Conservation (phyloP, 2,329 filamentous ascomycete genomes). For the Scedosporium minutisporum region DNA sequence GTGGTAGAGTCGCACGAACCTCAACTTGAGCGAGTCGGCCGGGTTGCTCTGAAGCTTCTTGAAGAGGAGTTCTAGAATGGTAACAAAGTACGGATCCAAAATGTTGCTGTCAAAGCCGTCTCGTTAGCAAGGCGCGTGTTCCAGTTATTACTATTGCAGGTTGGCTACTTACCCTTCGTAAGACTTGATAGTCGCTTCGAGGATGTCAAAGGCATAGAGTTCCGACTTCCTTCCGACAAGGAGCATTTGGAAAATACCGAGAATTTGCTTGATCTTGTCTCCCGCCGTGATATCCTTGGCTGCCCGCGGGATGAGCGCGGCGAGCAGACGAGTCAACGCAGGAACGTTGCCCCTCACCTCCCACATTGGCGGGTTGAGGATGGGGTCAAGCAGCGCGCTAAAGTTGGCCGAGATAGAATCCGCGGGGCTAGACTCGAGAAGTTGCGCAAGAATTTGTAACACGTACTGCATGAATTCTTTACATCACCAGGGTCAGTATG, state of each 20-base stretch:
- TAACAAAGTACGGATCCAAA: slow-evolving; percentile 67
- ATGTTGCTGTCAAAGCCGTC: slow-evolving; percentile 33
- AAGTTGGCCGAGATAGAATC: slow-evolving; percentile 74
- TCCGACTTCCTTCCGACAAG: slow-evolving; percentile 77
- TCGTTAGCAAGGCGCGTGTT: slow-evolving; percentile 15
- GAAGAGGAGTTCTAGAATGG: slow-evolving; percentile 74
- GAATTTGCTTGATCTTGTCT: slow-evolving; percentile 74
- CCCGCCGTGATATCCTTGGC: slow-evolving; percentile 62
- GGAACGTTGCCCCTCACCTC: slow-evolving; percentile 89
- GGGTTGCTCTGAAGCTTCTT: slow-evolving; percentile 59
- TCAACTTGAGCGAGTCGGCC: slow-evolving; percentile 71
- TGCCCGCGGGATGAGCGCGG: slow-evolving; percentile 73
- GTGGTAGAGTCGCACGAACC: slow-evolving; percentile 92
- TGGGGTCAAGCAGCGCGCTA: slow-evolving; percentile 64
- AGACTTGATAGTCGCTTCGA: slow-evolving; percentile 68
- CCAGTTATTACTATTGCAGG: background rate
- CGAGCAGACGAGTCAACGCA: slow-evolving; percentile 74
- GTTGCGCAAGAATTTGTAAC: slow-evolving; percentile 86
- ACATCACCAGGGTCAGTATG: background rate
- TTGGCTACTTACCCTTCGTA: slow-evolving; percentile 55
- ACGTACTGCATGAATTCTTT: slow-evolving; percentile 88
- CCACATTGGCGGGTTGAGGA: slow-evolving; percentile 79
- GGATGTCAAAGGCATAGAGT: slow-evolving; percentile 75
- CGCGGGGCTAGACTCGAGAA: slow-evolving; percentile 76
- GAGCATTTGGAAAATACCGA: slow-evolving; percentile 94